phyloP scores from a whole-genome alignment of 352 stramenopile species.

The Pythium graminicola region DNA sequence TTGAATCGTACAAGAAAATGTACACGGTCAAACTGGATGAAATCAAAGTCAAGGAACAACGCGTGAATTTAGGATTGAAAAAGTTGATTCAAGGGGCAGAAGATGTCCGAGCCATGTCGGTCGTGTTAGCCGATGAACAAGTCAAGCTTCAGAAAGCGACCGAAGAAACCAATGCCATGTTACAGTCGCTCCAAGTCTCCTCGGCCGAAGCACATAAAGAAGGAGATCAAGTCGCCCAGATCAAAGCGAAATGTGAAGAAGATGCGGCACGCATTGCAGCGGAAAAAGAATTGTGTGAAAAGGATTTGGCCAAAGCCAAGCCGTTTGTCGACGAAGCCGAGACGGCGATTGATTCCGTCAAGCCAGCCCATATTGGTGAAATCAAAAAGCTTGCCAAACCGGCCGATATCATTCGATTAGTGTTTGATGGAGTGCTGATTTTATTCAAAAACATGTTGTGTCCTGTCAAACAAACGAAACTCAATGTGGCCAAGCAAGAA shows the following conservation, averaged over 20 bases:
- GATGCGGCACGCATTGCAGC: conserved; percentile 92
- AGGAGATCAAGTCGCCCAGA: conserved; percentile 93
- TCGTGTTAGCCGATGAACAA: conserved; percentile 94
- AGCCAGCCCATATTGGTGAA: conserved; percentile 86
- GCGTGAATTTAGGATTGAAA: conserved; percentile 95
- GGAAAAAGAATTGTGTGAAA: conserved; percentile 94
- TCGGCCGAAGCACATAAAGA: conserved; percentile 96
- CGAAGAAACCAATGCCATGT: conserved; percentile 96
- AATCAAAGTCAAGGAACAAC: conserved; percentile 95
- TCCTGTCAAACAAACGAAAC: conserved; percentile 94
- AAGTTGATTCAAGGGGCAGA: conserved; percentile 97
- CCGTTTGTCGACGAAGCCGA: conserved; percentile 97
- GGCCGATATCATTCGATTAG: conserved; percentile 83
- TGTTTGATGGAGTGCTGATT: conserved; percentile 86
- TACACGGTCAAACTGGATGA: conserved; percentile 93
- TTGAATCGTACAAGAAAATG: conserved; percentile 97
- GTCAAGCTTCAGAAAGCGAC: conserved; percentile 96
- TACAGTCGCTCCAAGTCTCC: conserved; percentile 94
- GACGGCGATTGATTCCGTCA: conserved; percentile 91
- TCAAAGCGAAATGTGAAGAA: conserved; percentile 96
- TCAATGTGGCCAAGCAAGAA: conserved; percentile 91
- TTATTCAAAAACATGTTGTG: conserved; percentile 92
- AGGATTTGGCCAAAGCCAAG: conserved; percentile 96
- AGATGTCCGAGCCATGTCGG: conserved; percentile 96
- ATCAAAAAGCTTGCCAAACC: conserved; percentile 85